Conservation (phyloP, 345 rosid genomes). For the Citropsis articulata region DNA sequence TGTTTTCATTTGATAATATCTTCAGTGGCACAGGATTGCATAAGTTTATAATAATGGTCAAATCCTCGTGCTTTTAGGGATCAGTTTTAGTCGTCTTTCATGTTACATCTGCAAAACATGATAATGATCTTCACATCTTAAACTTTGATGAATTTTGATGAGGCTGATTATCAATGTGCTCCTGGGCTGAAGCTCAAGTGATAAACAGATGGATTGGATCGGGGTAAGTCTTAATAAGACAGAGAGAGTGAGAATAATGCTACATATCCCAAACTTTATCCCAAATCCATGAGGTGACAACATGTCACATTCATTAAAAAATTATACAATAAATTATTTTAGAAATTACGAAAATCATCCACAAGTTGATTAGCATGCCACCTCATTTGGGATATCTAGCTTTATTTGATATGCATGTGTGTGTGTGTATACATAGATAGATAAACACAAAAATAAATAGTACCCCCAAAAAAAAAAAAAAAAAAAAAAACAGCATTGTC, state of each 20-base stretch:
- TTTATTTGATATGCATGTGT: too few species aligned
- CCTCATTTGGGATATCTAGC: not conserved
- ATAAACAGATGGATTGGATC: not conserved
- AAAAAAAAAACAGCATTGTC: not conserved
- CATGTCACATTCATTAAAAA: not conserved
- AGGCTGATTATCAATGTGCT: not conserved
- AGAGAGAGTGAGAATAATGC: not conserved
- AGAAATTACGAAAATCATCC: not conserved
- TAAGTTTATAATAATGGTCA: not conserved
- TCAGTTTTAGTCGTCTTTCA: not conserved
- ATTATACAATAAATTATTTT: not conserved
- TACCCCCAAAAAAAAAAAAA: too few species aligned
- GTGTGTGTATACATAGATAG: not conserved
- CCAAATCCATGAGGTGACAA: not conserved
- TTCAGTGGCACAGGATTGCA: not conserved
- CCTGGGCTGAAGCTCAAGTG: not conserved
- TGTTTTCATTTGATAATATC: not conserved
- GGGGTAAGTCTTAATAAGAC: not conserved
- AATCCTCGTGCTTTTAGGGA: not conserved
- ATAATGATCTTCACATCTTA: not conserved
- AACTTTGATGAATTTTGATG: not conserved
- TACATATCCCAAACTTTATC: not conserved
- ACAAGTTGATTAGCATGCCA: not conserved
- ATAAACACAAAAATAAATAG: not conserved
- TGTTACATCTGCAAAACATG: not conserved